Percentiles rank a stretch among this genome's conserved stretches.
These are phyloP conservation scores for Lagerstroemia speciosa DNA, from an alignment of 345 rosid genomes.

Conservation along the genomic window DNA sequence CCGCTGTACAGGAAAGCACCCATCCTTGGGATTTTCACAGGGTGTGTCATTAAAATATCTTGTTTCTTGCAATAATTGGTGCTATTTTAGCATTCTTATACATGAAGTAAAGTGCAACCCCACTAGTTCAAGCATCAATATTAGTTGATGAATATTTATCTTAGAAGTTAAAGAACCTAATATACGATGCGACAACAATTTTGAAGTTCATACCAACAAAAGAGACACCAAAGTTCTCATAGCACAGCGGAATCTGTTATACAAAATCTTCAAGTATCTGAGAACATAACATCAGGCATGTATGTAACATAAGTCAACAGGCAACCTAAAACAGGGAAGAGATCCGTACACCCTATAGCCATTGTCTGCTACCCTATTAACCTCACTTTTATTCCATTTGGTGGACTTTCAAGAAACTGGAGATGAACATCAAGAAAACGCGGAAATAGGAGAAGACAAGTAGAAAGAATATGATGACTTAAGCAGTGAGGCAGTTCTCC, in stretches of 20 bases:
- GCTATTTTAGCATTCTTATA: background rate
- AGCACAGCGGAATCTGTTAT: background rate
- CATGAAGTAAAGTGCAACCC: background rate
- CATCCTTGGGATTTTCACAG: background rate
- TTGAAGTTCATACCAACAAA: background rate
- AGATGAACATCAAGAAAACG: no score
- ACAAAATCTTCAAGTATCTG: no score
- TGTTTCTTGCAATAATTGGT: background rate
- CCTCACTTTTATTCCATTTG: no score
- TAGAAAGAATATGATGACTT: no score
- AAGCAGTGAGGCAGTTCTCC: no score
- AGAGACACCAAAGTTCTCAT: background rate
- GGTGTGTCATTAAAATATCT: background rate
- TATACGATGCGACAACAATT: background rate
- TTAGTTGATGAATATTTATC: background rate
- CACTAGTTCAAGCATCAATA: background rate
- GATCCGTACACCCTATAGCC: no score
- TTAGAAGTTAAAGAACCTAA: background rate
- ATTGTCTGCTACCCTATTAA: no score
- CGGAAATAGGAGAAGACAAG: no score
- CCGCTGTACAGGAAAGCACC: background rate
- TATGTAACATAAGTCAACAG: no score
- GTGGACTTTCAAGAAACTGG: no score
- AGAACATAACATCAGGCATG: background rate
- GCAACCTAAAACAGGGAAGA: background rate